Evolutionary conservation across 106 monocot species (phyloP).

Genomic region (Gastrodia elata): DNA sequence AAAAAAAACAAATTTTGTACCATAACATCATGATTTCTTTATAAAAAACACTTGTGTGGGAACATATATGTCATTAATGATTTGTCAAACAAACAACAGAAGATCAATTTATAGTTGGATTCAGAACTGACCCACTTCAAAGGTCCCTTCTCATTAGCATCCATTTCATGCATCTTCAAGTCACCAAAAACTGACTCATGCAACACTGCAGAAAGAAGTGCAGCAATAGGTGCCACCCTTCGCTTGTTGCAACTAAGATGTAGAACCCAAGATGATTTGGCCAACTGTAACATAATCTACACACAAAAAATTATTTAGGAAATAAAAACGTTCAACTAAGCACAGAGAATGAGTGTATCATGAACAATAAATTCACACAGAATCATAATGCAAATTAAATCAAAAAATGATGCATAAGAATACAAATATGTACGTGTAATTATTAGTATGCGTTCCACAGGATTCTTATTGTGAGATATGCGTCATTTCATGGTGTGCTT

Average conservation of each 20-base stretch:
- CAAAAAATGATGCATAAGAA: no score
- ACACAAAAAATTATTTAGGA: constrained; percentile 9
- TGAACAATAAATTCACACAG: no score
- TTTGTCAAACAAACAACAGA: background rate
- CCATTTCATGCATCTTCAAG: constrained; percentile 58
- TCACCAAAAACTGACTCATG: constrained; percentile 61
- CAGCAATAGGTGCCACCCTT: constrained; percentile 84
- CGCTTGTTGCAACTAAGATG: constrained; percentile 90
- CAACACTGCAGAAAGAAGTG: constrained; percentile 80
- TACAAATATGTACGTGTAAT: no score
- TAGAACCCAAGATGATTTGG: constrained; percentile 71
- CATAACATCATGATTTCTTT: no score
- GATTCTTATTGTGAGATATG: no score
- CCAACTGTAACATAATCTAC: constrained; percentile 62
- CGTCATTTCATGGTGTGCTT: no score
- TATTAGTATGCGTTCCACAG: no score
- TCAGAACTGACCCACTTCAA: constrained; percentile 72
- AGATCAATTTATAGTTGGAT: background rate
- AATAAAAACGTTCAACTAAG: no score
- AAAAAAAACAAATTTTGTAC: no score
- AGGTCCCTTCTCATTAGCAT: constrained; percentile 45
- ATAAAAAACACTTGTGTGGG: background rate
- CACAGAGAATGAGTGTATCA: no score
- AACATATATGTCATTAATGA: background rate
- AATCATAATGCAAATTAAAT: no score